Evolutionary conservation across 495 filamentous ascomycete species (phyloP).

Genomic region (Hypoxylon cercidicola): DNA sequence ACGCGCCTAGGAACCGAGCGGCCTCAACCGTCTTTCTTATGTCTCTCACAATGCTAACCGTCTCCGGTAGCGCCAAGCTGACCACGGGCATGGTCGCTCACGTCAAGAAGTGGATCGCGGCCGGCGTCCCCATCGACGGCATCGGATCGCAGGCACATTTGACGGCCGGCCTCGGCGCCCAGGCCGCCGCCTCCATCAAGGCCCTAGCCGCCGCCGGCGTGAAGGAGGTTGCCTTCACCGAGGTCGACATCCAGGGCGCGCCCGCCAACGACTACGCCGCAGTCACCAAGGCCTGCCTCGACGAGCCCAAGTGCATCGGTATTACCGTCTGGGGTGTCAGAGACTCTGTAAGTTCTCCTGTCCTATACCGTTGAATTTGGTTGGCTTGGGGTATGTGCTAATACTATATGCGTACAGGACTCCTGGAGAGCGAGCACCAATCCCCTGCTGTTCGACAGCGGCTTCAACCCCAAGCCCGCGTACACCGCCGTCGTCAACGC

Average conservation of each 20-base stretch:
- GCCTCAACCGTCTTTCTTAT: neutral
- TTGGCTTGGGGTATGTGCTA: constrained; percentile 9
- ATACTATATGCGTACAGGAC: constrained; percentile 51
- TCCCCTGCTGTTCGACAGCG: constrained; percentile 72
- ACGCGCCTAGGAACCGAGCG: neutral
- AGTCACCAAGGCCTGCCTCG: constrained; percentile 71
- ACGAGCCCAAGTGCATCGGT: constrained; percentile 72
- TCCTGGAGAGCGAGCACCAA: constrained; percentile 70
- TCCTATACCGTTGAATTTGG: too few relatives aligned
- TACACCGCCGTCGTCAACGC: constrained; percentile 69
- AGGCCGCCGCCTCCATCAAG: constrained; percentile 62
- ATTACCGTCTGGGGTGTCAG: constrained; percentile 82
- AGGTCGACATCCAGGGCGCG: constrained; percentile 72
- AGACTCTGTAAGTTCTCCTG: constrained; percentile 61
- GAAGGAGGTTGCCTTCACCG: constrained; percentile 69
- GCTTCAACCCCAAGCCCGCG: constrained; percentile 70
- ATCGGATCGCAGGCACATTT: constrained; percentile 76
- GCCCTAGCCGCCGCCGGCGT: constrained; percentile 64
- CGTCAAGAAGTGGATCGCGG: constrained; percentile 73
- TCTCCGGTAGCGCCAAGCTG: constrained; percentile 56
- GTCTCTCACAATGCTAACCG: constrained; percentile 37
- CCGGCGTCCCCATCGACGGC: constrained; percentile 77
- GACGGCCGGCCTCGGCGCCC: constrained; percentile 55
- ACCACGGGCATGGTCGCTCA: constrained; percentile 69
- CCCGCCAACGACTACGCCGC: constrained; percentile 68